Conservation (phyloP, 148 eudicot species). For the Spergularia bocconei region DNA sequence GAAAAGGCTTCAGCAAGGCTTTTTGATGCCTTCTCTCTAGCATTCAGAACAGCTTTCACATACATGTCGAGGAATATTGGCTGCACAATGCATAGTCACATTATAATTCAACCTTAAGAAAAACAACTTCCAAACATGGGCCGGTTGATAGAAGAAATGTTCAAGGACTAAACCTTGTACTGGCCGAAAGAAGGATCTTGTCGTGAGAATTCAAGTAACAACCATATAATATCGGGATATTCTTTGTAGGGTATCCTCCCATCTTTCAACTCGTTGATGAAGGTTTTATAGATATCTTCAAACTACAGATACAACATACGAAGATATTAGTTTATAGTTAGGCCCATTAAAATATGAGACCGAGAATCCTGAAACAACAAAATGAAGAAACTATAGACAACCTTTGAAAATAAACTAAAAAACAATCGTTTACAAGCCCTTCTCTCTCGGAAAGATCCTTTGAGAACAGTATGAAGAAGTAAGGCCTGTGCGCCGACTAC, state of each 20-base stretch:
- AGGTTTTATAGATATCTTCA: slow-evolving; percentile 50
- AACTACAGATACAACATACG: slow-evolving; percentile 40
- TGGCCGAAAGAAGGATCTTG: slow-evolving; percentile 48
- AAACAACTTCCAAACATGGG: slow-evolving; percentile 1
- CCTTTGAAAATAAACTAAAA: slow-evolving; percentile 68
- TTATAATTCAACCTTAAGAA: slow-evolving; percentile 12
- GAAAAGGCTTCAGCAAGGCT: slow-evolving; percentile 76
- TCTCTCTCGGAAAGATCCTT: slow-evolving; percentile 65
- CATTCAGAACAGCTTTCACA: slow-evolving; percentile 69
- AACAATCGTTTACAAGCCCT: slow-evolving; percentile 66
- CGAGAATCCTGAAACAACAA: background rate
- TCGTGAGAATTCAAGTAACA: slow-evolving; percentile 68
- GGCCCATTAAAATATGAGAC: background rate
- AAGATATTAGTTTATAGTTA: background rate
- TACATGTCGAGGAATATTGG: slow-evolving; percentile 71
- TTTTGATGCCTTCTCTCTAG: slow-evolving; percentile 70
- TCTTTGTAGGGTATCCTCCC: slow-evolving; percentile 68
- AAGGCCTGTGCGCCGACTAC: slow-evolving; percentile 69
- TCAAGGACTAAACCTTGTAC: slow-evolving; percentile 52
- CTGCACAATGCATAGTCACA: slow-evolving; percentile 41
- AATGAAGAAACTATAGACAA: slow-evolving; percentile 16
- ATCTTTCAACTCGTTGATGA: slow-evolving; percentile 65
- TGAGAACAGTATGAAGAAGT: slow-evolving; percentile 56
- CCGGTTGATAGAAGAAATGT: background rate
- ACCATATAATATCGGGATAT: slow-evolving; percentile 59